Evolutionary conservation across 495 filamentous ascomycete genomes (phyloP).

Genomic region (Aspergillus campestris): DNA sequence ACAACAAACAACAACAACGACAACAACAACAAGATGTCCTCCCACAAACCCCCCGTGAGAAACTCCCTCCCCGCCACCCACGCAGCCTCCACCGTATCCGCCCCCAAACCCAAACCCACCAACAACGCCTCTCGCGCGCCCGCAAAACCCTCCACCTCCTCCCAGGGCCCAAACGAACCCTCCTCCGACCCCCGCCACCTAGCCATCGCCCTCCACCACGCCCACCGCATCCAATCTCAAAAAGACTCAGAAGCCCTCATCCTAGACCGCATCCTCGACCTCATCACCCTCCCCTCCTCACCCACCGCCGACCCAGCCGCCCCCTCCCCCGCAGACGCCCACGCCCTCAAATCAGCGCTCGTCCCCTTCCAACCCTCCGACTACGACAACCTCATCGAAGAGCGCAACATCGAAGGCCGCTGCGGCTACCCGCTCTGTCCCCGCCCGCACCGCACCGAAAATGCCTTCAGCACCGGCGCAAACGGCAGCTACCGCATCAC

Average conservation of each 20-base stretch:
- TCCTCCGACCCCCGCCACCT: slow-evolving; percentile 43
- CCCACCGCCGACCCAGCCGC: slow-evolving; percentile 45
- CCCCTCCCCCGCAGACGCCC: slow-evolving; percentile 49
- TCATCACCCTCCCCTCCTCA: slow-evolving; percentile 51
- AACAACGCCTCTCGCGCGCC: slow-evolving; percentile 16
- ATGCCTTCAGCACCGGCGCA: slow-evolving; percentile 12
- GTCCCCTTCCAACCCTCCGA: slow-evolving; percentile 72
- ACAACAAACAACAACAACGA: slow-evolving; percentile 3
- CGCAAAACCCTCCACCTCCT: slow-evolving; percentile 21
- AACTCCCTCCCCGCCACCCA: slow-evolving; percentile 34
- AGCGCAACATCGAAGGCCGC: slow-evolving; percentile 67
- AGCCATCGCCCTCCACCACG: slow-evolving; percentile 68
- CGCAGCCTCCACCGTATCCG: slow-evolving; percentile 21
- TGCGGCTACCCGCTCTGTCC: slow-evolving; percentile 84
- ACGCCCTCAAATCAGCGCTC: slow-evolving; percentile 49
- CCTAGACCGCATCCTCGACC: slow-evolving; percentile 57
- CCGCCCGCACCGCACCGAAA: slow-evolving; percentile 39
- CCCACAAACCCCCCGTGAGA: slow-evolving; percentile 49
- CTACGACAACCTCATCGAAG: slow-evolving; percentile 77
- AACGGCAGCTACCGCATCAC: slow-evolving; percentile 42
- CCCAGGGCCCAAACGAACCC: slow-evolving; percentile 28
- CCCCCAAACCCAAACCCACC: slow-evolving; percentile 7
- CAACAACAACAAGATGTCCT: slow-evolving; percentile 6
- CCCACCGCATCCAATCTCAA: slow-evolving; percentile 65
- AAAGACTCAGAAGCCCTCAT: slow-evolving; percentile 66